Conservation (phyloP, 2,329 filamentous ascomycete species). For the Penicillium griseofulvum region DNA sequence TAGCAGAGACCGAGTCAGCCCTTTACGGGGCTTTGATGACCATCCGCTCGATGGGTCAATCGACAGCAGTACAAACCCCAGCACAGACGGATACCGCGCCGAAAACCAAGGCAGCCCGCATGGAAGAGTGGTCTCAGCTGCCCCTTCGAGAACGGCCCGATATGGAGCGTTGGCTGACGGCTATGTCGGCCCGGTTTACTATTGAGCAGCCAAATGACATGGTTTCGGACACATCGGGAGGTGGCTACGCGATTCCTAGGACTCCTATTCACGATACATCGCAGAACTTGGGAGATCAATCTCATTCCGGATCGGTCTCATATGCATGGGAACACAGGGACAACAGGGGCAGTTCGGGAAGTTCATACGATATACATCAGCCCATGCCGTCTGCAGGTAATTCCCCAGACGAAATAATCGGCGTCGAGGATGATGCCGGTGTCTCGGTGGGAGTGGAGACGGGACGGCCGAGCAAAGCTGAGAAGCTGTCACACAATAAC, state of each 20-base stretch:
- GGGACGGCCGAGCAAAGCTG: slow-evolving; percentile 8
- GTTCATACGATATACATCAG: slow-evolving; percentile 8
- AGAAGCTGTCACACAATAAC: slow-evolving; percentile 17
- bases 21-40: slow-evolving; percentile 20
- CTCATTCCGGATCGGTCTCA: neutral
- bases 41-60: slow-evolving; percentile 12
- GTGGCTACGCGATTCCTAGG: neutral
- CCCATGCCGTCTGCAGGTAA: slow-evolving; percentile 5
- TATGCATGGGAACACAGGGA: slow-evolving; percentile 8
- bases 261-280: neutral
- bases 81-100: slow-evolving; percentile 7
- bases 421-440: neutral
- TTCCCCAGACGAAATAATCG: neutral
- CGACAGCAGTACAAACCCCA: slow-evolving; percentile 3
- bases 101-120: slow-evolving; percentile 19
- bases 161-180: slow-evolving; percentile 19
- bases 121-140: slow-evolving; percentile 22
- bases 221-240: neutral
- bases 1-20: slow-evolving; percentile 23
- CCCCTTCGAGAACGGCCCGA: slow-evolving; percentile 18
- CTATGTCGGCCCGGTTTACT: slow-evolving; percentile 17
- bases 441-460: neutral
- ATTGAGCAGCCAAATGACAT: slow-evolving; percentile 1
- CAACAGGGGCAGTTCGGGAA: neutral
- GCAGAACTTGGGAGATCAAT: neutral